A percentile compares a stretch with the other conserved stretches of the same genome.
Evolutionary conservation across 2,329 filamentous ascomycete species (phyloP).

Genomic region (Ophiocordyceps unilateralis): DNA sequence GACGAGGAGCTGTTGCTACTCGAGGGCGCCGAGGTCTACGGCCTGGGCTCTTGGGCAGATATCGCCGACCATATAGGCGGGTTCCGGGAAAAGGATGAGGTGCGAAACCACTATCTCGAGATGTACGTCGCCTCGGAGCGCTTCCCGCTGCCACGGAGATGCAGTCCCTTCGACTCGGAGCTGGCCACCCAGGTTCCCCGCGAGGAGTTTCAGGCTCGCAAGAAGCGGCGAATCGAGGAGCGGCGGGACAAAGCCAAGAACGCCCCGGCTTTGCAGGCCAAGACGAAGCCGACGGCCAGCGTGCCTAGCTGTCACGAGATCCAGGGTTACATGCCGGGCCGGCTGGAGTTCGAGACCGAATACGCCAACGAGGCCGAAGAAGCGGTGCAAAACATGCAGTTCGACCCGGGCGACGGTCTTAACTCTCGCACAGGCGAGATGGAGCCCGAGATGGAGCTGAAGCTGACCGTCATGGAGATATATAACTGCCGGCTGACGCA

Average conservation of each 20-base stretch:
- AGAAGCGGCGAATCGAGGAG: conserved; percentile 87
- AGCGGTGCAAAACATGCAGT: conserved; percentile 95
- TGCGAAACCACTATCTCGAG: conserved; percentile 80
- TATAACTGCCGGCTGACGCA: conserved; percentile 88
- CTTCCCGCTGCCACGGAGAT: conserved; percentile 77
- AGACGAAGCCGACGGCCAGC: conserved; percentile 90
- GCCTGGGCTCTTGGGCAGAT: conserved; percentile 91
- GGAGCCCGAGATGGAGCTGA: conserved; percentile 92
- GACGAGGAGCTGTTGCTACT: conserved; percentile 89
- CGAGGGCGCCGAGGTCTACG: conserved; percentile 91
- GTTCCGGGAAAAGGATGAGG: conserved; percentile 86
- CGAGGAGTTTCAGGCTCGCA: conserved; percentile 82
- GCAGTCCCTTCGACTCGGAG: conserved; percentile 64
- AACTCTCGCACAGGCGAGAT: conserved; percentile 70
- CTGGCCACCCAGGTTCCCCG: conserved; percentile 68
- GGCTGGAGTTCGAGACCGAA: conserved; percentile 92
- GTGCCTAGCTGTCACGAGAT: conserved; percentile 96
- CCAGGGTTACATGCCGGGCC: conserved; percentile 95
- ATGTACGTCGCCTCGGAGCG: conserved; percentile 70
- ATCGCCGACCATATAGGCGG: conserved; percentile 97
- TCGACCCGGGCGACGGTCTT: conserved; percentile 86
- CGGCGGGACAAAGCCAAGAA: conserved; percentile 76
- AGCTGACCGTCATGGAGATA: conserved; percentile 95
- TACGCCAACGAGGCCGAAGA: conserved; percentile 97
- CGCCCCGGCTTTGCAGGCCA: conserved; percentile 66